Evolutionary conservation across 768 basidiomycete species (phyloP).

Genomic region (Calocybe gangraenosa): DNA sequence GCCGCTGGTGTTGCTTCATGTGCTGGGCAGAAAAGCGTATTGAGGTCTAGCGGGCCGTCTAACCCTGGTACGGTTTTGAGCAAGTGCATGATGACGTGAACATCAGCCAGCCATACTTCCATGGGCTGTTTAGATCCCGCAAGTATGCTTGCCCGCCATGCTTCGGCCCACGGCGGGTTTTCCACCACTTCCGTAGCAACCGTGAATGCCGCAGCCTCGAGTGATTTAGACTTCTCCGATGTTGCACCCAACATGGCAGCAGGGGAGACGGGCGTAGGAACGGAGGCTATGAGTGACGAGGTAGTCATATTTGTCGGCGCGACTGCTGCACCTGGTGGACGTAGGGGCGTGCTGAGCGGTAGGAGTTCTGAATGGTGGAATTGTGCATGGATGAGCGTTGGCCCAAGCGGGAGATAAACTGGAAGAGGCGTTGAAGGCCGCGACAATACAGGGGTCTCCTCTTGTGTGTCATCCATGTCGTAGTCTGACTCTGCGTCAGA

Average conservation of each 20-base stretch:
- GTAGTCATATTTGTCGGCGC: slow-evolving; percentile 39
- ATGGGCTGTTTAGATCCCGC: slow-evolving; percentile 11
- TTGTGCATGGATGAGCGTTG: slow-evolving; percentile 59
- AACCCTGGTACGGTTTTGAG: slow-evolving; percentile 34
- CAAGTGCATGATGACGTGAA: slow-evolving; percentile 38
- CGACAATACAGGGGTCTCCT: slow-evolving; percentile 35
- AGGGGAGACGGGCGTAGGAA: slow-evolving; percentile 83
- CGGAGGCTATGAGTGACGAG: slow-evolving; percentile 35
- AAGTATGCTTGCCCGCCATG: slow-evolving; percentile 48
- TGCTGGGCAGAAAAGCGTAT: slow-evolving; percentile 39
- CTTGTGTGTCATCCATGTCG: slow-evolving; percentile 30
- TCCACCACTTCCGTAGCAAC: slow-evolving; percentile 70
- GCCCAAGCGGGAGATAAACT: slow-evolving; percentile 66
- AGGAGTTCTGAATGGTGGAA: slow-evolving; percentile 65
- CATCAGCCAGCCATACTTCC: slow-evolving; percentile 59
- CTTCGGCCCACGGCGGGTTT: slow-evolving; percentile 64
- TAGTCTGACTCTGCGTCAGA: slow-evolving; percentile 29
- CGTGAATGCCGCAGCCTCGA: slow-evolving; percentile 63
- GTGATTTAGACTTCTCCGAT: slow-evolving; percentile 59
- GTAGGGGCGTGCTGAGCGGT: slow-evolving; percentile 56
- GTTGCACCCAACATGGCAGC: slow-evolving; percentile 62
- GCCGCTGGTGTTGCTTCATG: not conserved
- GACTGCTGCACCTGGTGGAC: slow-evolving; percentile 51
- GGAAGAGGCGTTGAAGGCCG: slow-evolving; percentile 70
- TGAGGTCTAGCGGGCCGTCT: slow-evolving; percentile 38